phyloP scores from a whole-genome alignment of 768 basidiomycete genomes.

The Sporobolomyces phaffii region DNA sequence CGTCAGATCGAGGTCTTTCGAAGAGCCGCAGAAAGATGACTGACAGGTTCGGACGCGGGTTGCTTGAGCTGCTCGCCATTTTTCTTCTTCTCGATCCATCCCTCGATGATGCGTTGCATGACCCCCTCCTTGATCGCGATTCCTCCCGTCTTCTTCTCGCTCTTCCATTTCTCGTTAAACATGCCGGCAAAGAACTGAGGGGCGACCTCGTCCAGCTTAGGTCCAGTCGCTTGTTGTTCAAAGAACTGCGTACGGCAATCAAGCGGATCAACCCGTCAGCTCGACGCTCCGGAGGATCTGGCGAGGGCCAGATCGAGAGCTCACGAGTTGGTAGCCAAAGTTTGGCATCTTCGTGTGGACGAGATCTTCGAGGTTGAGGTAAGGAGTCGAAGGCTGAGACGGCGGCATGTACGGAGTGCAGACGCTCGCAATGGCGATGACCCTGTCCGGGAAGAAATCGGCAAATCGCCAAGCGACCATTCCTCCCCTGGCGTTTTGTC shows the following conservation, averaged over 20 bases:
- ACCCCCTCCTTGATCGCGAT: slow-evolving; percentile 19
- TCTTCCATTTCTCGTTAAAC: slow-evolving; percentile 6
- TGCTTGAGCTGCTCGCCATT: neutral
- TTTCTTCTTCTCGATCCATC: slow-evolving; percentile 1
- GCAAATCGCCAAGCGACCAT: slow-evolving; percentile 36
- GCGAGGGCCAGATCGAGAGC: neutral
- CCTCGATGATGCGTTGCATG: slow-evolving; percentile 11
- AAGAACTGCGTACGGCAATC: slow-evolving; percentile 23
- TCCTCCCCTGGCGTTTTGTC: slow-evolving; percentile 22
- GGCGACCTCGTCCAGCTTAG: slow-evolving; percentile 15
- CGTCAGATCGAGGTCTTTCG: neutral
- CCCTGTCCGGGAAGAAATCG: slow-evolving; percentile 29
- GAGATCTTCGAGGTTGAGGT: slow-evolving; percentile 9
- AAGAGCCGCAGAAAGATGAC: neutral
- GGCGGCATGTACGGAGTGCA: slow-evolving; percentile 35
- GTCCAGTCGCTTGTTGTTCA: neutral
- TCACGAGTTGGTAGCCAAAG: slow-evolving; percentile 35
- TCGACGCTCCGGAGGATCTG: neutral
- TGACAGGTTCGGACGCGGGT: slow-evolving; percentile 22
- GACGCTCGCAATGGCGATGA: slow-evolving; percentile 30
- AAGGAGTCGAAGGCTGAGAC: neutral
- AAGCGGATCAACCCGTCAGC: neutral
- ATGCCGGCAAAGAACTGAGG: slow-evolving; percentile 6
- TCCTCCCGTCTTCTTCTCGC: neutral
- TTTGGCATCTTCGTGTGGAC: slow-evolving; percentile 24